Base-by-base conservation (phyloP, 306 rosid genomes). In the Quercus agrifolia region DNA sequence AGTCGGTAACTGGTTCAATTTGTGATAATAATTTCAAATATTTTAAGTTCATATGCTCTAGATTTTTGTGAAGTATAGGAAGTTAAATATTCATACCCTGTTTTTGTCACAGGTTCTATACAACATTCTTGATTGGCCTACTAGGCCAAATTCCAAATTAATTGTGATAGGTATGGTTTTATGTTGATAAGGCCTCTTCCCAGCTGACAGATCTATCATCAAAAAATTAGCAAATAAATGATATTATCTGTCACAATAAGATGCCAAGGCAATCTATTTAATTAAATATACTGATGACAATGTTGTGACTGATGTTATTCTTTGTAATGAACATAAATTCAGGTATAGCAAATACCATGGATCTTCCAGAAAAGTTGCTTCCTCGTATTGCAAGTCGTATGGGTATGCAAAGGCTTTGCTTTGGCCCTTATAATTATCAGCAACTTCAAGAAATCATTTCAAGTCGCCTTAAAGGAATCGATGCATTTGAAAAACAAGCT, bases 281-380 rank as follows among this genome's bases (percentile, higher is more conserved):
- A 63, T 30, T 61, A 12, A 70, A 79, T 67, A 74, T 64, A 68
- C 55, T 56, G 63, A 35, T 82, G 82, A 57, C 68, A 77, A 51
- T 78, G 12, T 71, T 81, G 59, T 71, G 56, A 70, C 71, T 56
- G 66, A 49, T 81, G 59, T 70, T 77, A 49, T n/a, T 74, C 71
- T 78, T 56, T 17, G 21, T 78, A 35, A 71, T 78, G 74, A 79
- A 77, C 27, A 70, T 75, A 20, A 73, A 56, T 86, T 83, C 86
- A 92, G 99, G 99, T 75, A 95, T 95, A 87, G 98, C 98, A 87
- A 95, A 92, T 82, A 95, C 99, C 56, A 92, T 95, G 99, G 97
- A 95, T 81, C 98, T 95, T 79, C 99, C 98, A 19, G 99, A 95
- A 86, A 95, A 95, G 92, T 85, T 92, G 84, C 97, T 95, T 87